Percentiles rank a stretch among this genome's conserved stretches.
These are phyloP conservation scores for Triticum dicoccoides DNA, from an alignment of 176 grass and related monocot genomes.

Conservation along the genomic window DNA sequence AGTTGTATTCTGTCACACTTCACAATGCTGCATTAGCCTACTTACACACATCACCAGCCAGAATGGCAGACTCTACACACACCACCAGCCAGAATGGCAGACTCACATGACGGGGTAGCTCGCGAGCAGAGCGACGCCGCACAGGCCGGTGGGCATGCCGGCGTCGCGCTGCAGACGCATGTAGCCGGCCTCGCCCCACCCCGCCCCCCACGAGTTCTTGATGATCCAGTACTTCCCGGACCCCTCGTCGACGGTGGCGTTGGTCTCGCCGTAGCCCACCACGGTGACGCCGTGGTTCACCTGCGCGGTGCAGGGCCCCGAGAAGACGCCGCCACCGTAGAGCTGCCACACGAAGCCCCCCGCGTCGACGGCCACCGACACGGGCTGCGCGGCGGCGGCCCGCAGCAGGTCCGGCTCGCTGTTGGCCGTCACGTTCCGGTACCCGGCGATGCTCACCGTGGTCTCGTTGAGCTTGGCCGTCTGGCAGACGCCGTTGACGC, in stretches of 20 bases:
- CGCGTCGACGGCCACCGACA: constrained; percentile 55
- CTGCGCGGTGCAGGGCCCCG: constrained; percentile 42
- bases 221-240: constrained; percentile 56
- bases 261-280: constrained; percentile 61
- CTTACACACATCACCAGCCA: background rate
- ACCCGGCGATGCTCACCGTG: constrained; percentile 39
- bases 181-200: constrained; percentile 70
- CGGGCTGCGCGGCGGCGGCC: constrained; percentile 51
- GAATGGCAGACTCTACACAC: background rate
- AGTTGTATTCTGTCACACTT: no score
- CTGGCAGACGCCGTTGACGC: constrained; percentile 28
- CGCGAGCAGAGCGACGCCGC: constrained; percentile 51
- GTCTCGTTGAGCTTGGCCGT: constrained; percentile 17
- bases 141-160: constrained; percentile 24
- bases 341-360: constrained; percentile 41
- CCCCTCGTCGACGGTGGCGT: background rate
- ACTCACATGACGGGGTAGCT: constrained; percentile 46
- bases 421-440: constrained; percentile 43
- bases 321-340: constrained; percentile 61
- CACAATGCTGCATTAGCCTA: background rate
- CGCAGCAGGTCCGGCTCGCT: constrained; percentile 42
- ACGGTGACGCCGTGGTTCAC: constrained; percentile 61
- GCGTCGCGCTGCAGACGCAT: constrained; percentile 39
- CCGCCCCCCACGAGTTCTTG: constrained; percentile 66
- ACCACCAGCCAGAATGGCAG: background rate